Conservation (phyloP, 805 yeast genomes). For the Candida jianshihensis region DNA sequence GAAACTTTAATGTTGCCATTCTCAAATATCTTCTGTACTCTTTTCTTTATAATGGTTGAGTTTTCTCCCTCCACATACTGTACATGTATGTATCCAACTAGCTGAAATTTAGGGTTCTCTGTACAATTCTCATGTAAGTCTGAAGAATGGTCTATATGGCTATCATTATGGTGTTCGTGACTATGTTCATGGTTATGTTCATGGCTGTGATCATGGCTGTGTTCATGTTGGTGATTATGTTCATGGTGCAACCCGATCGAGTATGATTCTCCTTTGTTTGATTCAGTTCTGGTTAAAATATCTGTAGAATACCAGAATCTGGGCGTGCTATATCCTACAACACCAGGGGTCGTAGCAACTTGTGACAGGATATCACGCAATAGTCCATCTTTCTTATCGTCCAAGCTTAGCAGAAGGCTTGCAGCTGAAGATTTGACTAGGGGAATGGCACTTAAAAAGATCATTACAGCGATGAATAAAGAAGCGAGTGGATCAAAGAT, state of each 20-base stretch:
- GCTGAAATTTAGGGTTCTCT: too few relatives aligned
- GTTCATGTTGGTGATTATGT: slow-evolving; percentile 3
- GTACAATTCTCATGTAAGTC: too few relatives aligned
- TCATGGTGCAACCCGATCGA: slow-evolving; percentile 7
- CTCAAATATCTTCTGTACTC: slow-evolving; percentile 50
- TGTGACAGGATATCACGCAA: slow-evolving; percentile 64
- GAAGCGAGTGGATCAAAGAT: slow-evolving; percentile 94
- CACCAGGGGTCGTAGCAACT: slow-evolving; percentile 65
- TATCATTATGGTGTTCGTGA: neutral
- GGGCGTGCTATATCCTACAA: slow-evolving; percentile 80
- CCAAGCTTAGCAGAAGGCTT: slow-evolving; percentile 59
- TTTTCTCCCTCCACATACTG: slow-evolving; percentile 65
- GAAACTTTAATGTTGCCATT: slow-evolving; percentile 43
- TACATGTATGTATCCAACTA: slow-evolving; percentile 78
- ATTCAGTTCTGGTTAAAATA: slow-evolving; percentile 18
- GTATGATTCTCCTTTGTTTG: slow-evolving; percentile 21
- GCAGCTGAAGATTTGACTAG: slow-evolving; percentile 74
- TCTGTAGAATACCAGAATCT: slow-evolving; percentile 74
- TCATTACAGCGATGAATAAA: slow-evolving; percentile 72
- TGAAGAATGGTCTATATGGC: too few relatives aligned
- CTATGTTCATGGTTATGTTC: slow-evolving; percentile 5
- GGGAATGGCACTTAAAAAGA: slow-evolving; percentile 78
- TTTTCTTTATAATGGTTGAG: slow-evolving; percentile 48
- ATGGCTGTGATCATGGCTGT: neutral
- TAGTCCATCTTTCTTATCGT: slow-evolving; percentile 49